Base-by-base conservation (phyloP, 2,329 filamentous ascomycete genomes). In the Mollisia scopiformis region DNA sequence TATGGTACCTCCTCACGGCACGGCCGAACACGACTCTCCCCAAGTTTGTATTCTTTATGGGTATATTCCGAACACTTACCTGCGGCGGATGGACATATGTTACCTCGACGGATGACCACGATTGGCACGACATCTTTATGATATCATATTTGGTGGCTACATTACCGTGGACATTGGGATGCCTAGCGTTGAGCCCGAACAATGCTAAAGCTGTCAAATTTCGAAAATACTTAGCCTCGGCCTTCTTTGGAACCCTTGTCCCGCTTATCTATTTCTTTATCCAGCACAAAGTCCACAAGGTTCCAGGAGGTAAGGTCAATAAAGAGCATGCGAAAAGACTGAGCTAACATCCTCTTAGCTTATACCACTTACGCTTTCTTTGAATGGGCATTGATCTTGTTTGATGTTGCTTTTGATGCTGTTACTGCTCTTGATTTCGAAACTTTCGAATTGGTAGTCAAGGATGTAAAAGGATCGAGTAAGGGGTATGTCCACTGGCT, bases 61-160 rank as follows among this genome's bases (percentile, higher is more conserved):
- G 95, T 58, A 68, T 97, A 55, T 89, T 98, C 72, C 88, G 95
- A 70, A 97, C 94, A 10, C 79, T 98, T 61, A 97, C 93, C 3
- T 99, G 95, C 73, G 95, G 94, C 69, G 95, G 95, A 61, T 99
- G 95, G 94, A 97, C 95, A 56, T 99, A 98, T 76, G 88, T 99
- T 63, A 99, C 95, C 27, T 98, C 95, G 64, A 99, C 95, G 46
- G 95, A 99, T 75, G 92, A 98, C 75, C 95, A 99, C 76, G 88
- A 96, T 77, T 98, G 93, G 93, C 95, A 99, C 75, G 95, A 99
- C 73, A 94, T 98, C 65, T 94, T 99, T 75, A 99, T 99, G 95
- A 97, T 99, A 69, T 96, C 93, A 14, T 99, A 99, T 76, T 82
- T 99, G 58, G 89, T 99, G 49, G 90, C 92, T 33, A 98, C 95